Base-by-base conservation (phyloP, 2,329 filamentous ascomycete genomes). In the Alternaria alternata region DNA sequence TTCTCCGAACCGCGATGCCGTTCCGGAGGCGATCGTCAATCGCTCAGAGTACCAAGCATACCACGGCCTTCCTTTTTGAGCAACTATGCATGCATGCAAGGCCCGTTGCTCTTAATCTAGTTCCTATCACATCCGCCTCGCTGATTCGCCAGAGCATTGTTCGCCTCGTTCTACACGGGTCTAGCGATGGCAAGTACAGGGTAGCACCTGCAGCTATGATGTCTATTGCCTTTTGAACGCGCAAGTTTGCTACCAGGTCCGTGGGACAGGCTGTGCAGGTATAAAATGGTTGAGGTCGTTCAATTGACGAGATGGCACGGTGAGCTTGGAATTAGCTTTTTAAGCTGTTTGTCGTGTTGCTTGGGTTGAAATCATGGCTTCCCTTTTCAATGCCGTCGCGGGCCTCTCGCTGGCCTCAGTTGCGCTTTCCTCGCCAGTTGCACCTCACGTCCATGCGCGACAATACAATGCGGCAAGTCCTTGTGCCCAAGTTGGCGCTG, bases 401-500 rank as follows among this genome's bases (percentile, higher is more conserved):
- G 67, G 65, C 34, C 59, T 75, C 46, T 74, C 69, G 38, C 49
- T 77, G 32, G 71, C 70, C 41, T 68, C 75, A 34, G 42, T 67
- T 63, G 71, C 66, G 36, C 52, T 71, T 16, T 70, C 73, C 39
- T 71, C 70, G 36, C 73, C 74, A 38, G 54, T 72, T 22, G 54
- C 62, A 30, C 51, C 61, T 42, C 65, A 72, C 18, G 46, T 73
- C 30, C 59, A 73, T 58, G 44, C 64, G n/a, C 64, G 70, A 11
- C 69, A 74, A 51, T 46, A 59, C 52, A 72, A 76, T 67, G 68
- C 66, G 2, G 67, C 70, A 4, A 74, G 62, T 54, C 71, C 76
- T 22, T 78, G 76, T 64, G 76, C 75, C 18, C 63, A 70, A 49
- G 75, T 78, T 26, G 69, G 67, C 44, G 68, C 73, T 7, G 66